Evolutionary conservation across 1,284 basidiomycete species (phyloP).

Genomic region (Lentinula novae-zelandiae): DNA sequence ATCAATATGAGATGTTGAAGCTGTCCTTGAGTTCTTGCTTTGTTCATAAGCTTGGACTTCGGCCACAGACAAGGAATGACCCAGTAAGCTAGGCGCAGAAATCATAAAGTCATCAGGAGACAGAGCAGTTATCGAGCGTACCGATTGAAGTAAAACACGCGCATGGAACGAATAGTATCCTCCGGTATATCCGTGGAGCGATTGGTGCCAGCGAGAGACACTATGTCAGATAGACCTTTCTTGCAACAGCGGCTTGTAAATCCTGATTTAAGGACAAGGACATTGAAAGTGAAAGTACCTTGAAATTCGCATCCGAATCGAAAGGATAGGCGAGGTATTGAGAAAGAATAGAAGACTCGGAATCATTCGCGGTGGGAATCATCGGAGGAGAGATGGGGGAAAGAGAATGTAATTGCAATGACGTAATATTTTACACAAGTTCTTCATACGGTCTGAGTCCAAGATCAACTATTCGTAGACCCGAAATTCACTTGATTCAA

Average conservation of each 20-base stretch:
- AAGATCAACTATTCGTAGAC: too few relatives aligned
- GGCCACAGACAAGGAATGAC: constrained; percentile 34
- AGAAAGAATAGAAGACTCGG: not conserved
- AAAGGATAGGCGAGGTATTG: constrained; percentile 42
- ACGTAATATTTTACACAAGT: too few relatives aligned
- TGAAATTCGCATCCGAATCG: constrained; percentile 50
- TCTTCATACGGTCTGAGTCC: too few relatives aligned
- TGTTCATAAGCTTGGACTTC: constrained; percentile 31
- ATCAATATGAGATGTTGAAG: not conserved
- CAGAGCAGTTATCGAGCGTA: constrained; percentile 24
- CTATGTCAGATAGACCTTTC: constrained; percentile 61
- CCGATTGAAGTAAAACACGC: constrained; percentile 74
- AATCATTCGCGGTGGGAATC: not conserved
- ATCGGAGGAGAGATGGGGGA: too few relatives aligned
- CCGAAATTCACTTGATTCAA: too few relatives aligned
- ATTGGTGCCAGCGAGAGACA: constrained; percentile 35
- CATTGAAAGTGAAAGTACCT: constrained; percentile 35
- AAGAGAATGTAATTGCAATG: too few relatives aligned
- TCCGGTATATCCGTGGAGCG: constrained; percentile 31
- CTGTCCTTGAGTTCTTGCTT: not conserved
- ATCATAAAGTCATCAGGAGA: constrained; percentile 3
- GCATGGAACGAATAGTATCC: constrained; percentile 46
- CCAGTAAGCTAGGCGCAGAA: constrained; percentile 32
- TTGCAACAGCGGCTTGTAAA: constrained; percentile 26
- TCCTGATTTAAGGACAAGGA: not conserved